Evolutionary conservation across 139 green algal species (phyloP), one percentile per base, ranked within the genome.

Genomic region (Picochlorum sp.): DNA sequence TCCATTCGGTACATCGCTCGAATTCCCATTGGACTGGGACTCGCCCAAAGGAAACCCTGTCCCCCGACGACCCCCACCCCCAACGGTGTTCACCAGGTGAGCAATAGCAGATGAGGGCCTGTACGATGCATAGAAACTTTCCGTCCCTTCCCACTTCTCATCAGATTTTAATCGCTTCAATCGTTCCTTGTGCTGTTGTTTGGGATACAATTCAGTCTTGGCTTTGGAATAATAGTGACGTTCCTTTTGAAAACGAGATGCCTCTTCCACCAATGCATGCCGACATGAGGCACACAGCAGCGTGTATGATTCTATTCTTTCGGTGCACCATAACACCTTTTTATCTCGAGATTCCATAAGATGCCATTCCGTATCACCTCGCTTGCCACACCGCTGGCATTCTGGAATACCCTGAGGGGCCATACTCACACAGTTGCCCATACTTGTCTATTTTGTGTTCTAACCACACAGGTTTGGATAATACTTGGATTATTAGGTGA

Each of bases 101-200:
- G 21, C 58, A 32, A 65, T 28, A 9, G 10, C 21, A n/a, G 58
- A 65, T 0, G 58, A 23, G 14, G 23, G 58, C 58, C 58, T 51
- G 4, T 32, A 65, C 7, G 58, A 65, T 51, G 20, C 23, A 28
- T 62, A 59, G 34, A 76, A 76, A 37, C 54, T 68, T 8, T 6
- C 18, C 18, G 56, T 69, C 37, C 24, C 34, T 14, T 76, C 56
- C 70, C 70, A 76, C 32, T 46, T n/a, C 52, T 76, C 30, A 26
- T 68, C 46, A 7, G 54, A 68, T 3, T 58, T 28, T 18, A 76
- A 15, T 6, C 64, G 30, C 11, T 68, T 62, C 20, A 68, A 20
- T 4, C 49, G 54, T 6, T 18, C n/a, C 10, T 34, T 24, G 0
- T 45, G 18, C 56, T 51, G 2, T n/a, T 41, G 20, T 21, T 30